Evolutionary conservation across 164 flowering plant species (phyloP), one percentile per base, ranked within the genome.

Genomic region (Magnolia officinalis): DNA sequence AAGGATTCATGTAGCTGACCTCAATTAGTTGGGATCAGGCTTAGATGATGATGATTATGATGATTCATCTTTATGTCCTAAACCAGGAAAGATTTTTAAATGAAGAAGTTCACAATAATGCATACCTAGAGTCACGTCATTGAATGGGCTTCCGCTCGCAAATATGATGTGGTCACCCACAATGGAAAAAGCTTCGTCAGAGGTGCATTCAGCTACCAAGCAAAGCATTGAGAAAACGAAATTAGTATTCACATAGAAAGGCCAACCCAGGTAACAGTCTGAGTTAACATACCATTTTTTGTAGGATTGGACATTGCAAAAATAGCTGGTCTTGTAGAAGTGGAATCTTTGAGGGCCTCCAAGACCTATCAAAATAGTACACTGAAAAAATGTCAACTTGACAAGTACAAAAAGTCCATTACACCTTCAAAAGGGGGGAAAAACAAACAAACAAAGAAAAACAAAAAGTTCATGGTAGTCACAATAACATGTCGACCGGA

Each of bases 141-240:
- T 83, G 85, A 96, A 96, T 66, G 99, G 99, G 80, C 97, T 94
- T 78, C 99, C 98, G 87, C 97, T 94, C 58, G 97, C 99, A 88
- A 90, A 96, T 80, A 96, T 84, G 70, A 91, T 82, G 83, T 90
- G 86, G 66, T 92, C 96, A 72, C 99, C 98, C 77, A 94, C 77
- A 71, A 91, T 81, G 66, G 98, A 88, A 83, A 88, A 96, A 74
- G 98, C 99, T 86, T 96, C 92, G 61, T 90, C 90, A 72, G 98
- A 96, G 72, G 98, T 94, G 90, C 99, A 96, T 86, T 96, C 98
- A 85, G 97, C 99, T 95, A 52, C 19, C 6, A 49, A 16, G 65
- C 20, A 74, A 78, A 65, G 50, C 23, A 76, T 26, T 65, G 50
- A 70, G 63, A 68, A 61, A 81, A 20, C 23, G n/a, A 58, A 61